Percentiles rank a stretch among this genome's conserved stretches.
phyloP scores from a whole-genome alignment of 1,284 basidiomycete genomes.

The Schizophyllum commune region DNA sequence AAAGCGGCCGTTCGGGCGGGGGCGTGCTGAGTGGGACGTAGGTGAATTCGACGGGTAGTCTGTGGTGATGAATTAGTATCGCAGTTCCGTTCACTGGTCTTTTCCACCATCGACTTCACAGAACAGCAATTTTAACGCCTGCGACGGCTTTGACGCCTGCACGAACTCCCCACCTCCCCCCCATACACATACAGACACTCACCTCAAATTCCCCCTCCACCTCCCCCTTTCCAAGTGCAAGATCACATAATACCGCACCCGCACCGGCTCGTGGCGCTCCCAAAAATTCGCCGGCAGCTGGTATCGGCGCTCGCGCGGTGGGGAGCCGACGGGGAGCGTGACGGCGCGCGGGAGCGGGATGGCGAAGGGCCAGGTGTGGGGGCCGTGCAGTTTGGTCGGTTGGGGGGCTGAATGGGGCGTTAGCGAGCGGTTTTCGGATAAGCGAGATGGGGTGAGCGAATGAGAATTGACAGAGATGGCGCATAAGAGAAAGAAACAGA shows the following conservation, averaged over 20 bases:
- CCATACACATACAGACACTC: too few species aligned
- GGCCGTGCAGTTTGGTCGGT: slow-evolving; percentile 24
- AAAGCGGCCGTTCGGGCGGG: too few species aligned
- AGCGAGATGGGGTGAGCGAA: too few species aligned
- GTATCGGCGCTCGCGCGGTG: slow-evolving; percentile 11
- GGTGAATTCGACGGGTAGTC: slow-evolving; percentile 26
- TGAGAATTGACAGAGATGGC: too few species aligned
- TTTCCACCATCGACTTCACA: too few species aligned
- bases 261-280: slow-evolving; percentile 25
- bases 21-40: slow-evolving; percentile 28
- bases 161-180: too few species aligned
- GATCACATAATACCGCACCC: slow-evolving; percentile 24
- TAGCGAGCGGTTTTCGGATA: too few species aligned
- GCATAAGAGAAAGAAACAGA: too few species aligned
- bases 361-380: slow-evolving; percentile 25
- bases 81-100: neutral
- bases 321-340: slow-evolving; percentile 9
- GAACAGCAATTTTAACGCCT: too few species aligned
- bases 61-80: slow-evolving; percentile 11
- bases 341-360: slow-evolving; percentile 23
- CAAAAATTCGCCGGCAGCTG: slow-evolving; percentile 25
- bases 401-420: too few species aligned
- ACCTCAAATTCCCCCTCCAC: slow-evolving; percentile 24
- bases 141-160: too few species aligned
- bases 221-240: slow-evolving; percentile 20